Base-by-base conservation (phyloP, 2,329 filamentous ascomycete species). In the Tolypocladium pustulatum region DNA sequence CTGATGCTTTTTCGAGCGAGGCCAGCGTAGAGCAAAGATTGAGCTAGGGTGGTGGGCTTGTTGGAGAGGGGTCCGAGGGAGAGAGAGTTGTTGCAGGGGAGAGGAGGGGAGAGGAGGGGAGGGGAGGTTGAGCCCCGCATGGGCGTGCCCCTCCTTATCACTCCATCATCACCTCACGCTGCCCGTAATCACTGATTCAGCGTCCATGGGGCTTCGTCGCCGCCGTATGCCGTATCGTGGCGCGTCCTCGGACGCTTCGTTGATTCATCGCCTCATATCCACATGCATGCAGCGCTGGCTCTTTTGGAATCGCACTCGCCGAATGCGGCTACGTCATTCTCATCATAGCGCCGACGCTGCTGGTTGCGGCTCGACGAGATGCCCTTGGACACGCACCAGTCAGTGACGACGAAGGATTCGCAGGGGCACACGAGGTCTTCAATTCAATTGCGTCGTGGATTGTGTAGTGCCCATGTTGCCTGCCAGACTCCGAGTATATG, bases 401-500 rank as follows among this genome's bases (percentile, higher is more conserved):
- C 20, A 9, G 38, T 20, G 9, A 41, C 6, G 37, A 17, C 37
- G 37, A 38, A 20, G 38, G 17, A 7, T n/a, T 12, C 0, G 37
- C 22, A 55, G 15, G 20, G 22, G 30, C 30, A 37, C 36, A 38
- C n/a, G 15, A 51, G 36, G n/a, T 27, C 20, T 27, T 57, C 27
- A 52, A 52, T 34, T 53, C 20, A 36, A 15, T 30, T n/a, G 30
- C 9, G 20, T n/a, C 49, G 30, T 52, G 27, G 20, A 22, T 34
- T 1, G 20, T 22, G 49, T 13, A 34, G 32, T 53, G 41, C 46
- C 57, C 60, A 57, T 58, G 43, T 57, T 63, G 13, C 59, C 61
- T 58, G 56, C 60, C 56, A 63, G 63, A 63, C 62, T 61, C 61
- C 62, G 52, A 59, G 51, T 60, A 49, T 55, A 59, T 22, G 30